Evolutionary conservation across 2,329 filamentous ascomycete genomes (phyloP).

Genomic region (Bipolaris sorokiniana): DNA sequence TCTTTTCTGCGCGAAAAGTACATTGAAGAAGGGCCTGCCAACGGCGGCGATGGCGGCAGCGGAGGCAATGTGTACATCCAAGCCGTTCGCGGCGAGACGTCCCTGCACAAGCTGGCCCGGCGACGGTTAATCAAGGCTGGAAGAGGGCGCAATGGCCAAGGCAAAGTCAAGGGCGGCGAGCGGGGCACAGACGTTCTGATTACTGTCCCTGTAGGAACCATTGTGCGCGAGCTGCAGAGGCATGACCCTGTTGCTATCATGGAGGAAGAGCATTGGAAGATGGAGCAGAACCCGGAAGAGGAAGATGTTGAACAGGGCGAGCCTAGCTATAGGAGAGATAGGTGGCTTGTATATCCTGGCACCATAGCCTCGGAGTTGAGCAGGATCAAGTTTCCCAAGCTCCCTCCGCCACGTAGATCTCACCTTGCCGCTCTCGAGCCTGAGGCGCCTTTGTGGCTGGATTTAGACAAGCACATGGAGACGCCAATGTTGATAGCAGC

Average conservation of each 20-base stretch:
- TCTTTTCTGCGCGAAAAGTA: conserved; percentile 93
- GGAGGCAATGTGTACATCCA: conserved; percentile 96
- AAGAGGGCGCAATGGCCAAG: conserved; percentile 78
- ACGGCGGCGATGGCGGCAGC: conserved; percentile 91
- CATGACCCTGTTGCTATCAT: conserved; percentile 78
- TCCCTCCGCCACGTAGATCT: conserved; percentile 63
- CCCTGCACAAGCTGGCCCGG: conserved; percentile 86
- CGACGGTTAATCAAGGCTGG: conserved; percentile 76
- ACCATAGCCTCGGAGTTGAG: conserved; percentile 73
- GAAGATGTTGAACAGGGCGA: conserved; percentile 40
- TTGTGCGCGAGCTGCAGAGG: conserved; percentile 81
- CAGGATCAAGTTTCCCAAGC: conserved; percentile 62
- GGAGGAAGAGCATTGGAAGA: conserved; percentile 49
- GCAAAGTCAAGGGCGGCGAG: conserved; percentile 74
- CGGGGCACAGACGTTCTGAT: conserved; percentile 87
- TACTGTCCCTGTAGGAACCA: conserved; percentile 89
- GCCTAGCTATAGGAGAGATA: conserved; percentile 62
- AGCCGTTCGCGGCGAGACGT: conserved; percentile 87
- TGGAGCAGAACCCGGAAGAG: conserved; percentile 28
- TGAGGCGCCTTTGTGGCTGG: conserved; percentile 68
- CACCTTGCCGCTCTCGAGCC: conserved; percentile 71
- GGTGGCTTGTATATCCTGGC: conserved; percentile 88
- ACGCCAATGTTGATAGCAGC: conserved; percentile 84
- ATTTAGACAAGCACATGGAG: conserved; percentile 72
- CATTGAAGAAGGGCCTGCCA: conserved; percentile 84